These are phyloP conservation scores for Begonia masoniana DNA, from an alignment of 306 rosid genomes.

Conservation along the genomic window DNA sequence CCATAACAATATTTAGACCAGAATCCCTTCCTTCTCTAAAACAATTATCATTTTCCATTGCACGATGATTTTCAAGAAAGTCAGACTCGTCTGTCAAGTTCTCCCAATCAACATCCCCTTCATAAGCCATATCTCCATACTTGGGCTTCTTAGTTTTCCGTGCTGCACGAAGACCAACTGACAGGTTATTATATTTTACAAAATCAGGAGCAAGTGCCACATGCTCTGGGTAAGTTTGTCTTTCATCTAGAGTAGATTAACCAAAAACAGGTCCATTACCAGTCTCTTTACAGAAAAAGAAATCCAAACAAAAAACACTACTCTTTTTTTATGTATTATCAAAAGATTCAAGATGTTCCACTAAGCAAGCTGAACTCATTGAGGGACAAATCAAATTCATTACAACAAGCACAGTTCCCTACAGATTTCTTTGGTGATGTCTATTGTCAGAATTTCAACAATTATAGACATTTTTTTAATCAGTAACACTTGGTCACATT, in stretches of 20 bases:
- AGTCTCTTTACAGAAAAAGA: conserved; percentile 14
- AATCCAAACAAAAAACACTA: conserved; percentile 14
- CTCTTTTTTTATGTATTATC: conserved; percentile 8
- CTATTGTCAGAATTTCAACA: conserved; percentile 5
- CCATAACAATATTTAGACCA: conserved; percentile 41
- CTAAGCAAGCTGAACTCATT: conserved; percentile 22
- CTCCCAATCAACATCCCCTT: conserved; percentile 98
- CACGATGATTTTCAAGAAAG: conserved; percentile 23
- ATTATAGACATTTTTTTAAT: too few relatives aligned
- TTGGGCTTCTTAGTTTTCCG: conserved; percentile 58
- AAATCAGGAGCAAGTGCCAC: conserved; percentile 35
- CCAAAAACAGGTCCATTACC: conserved; percentile 29
- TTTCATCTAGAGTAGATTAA: conserved; percentile 41
- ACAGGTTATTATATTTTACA: conserved; percentile 36
- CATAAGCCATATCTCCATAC: conserved; percentile 98
- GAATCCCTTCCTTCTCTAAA: conserved; percentile 43
- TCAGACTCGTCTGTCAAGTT: conserved; percentile 15
- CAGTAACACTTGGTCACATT: too few relatives aligned
- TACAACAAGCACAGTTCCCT: conserved; percentile 13
- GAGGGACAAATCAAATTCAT: conserved; percentile 17
- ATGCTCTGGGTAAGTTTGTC: conserved; percentile 40
- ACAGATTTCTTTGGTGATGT: conserved; percentile 16
- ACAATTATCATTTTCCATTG: conserved; percentile 29
- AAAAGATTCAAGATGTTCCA: conserved; percentile 13
- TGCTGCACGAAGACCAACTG: conserved; percentile 27